Conservation (phyloP, 2,329 filamentous ascomycete genomes). For the Leptodontidium sp. region DNA sequence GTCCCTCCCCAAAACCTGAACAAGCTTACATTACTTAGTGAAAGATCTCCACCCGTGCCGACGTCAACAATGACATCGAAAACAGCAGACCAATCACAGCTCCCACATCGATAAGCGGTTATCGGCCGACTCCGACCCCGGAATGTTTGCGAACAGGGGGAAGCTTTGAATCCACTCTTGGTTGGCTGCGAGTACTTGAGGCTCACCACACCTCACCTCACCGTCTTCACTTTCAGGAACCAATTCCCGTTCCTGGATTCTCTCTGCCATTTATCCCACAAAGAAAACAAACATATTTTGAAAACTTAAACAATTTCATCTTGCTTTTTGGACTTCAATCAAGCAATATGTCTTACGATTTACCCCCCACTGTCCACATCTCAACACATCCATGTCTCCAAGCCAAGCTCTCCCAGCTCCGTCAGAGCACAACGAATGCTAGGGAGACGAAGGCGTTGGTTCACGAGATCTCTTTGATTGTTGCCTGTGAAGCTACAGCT, state of each 20-base stretch:
- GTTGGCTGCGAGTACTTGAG: slow-evolving; percentile 18
- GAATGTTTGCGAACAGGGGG: slow-evolving; percentile 21
- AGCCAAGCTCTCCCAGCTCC: slow-evolving; percentile 89
- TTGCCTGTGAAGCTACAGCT: slow-evolving; percentile 83
- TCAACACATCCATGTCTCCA: slow-evolving; percentile 86
- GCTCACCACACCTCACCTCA: slow-evolving; percentile 11
- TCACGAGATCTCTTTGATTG: slow-evolving; percentile 84
- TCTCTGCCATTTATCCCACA: neutral
- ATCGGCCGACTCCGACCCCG: slow-evolving; percentile 23
- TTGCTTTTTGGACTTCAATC: neutral
- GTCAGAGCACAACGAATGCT: slow-evolving; percentile 73
- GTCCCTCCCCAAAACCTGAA: neutral
- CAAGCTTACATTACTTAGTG: neutral
- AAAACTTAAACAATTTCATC: neutral
- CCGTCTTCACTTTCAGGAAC: slow-evolving; percentile 3
- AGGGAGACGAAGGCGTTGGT: slow-evolving; percentile 83
- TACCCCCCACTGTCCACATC: slow-evolving; percentile 74
- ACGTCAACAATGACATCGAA: slow-evolving; percentile 13
- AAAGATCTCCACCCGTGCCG: slow-evolving; percentile 13
- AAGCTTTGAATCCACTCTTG: slow-evolving; percentile 16
- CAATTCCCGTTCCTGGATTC: neutral
- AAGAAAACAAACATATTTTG: neutral
- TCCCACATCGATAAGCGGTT: slow-evolving; percentile 25
- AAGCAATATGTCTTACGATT: slow-evolving; percentile 45
- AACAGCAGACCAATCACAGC: slow-evolving; percentile 19